phyloP scores from a whole-genome alignment of 1,139 yeast species.

The Blastobotrys aristatus region DNA sequence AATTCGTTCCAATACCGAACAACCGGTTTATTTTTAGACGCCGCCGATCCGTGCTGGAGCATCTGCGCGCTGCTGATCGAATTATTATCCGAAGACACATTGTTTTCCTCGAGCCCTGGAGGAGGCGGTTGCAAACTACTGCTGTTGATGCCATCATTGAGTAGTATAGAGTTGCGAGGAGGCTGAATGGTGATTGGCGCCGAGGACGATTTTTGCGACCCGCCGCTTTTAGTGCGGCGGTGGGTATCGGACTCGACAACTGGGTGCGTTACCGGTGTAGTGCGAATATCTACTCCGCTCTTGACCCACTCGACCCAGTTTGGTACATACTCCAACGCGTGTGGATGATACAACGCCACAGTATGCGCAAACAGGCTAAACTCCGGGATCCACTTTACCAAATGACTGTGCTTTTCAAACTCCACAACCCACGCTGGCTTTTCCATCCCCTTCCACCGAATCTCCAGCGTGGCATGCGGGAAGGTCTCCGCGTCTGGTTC shows the following conservation, averaged over 20 bases:
- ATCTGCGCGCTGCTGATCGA: slow-evolving; percentile 9
- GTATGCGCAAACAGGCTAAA: slow-evolving; percentile 36
- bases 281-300: slow-evolving; percentile 33
- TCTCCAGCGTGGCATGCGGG: slow-evolving; percentile 46
- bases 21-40: slow-evolving; percentile 30
- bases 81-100: slow-evolving; percentile 8
- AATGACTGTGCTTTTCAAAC: slow-evolving; percentile 34
- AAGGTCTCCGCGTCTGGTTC: slow-evolving; percentile 26
- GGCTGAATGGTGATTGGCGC: not conserved
- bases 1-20: slow-evolving; percentile 68
- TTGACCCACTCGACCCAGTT: slow-evolving; percentile 34
- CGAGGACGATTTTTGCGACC: not conserved
- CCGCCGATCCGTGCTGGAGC: not conserved
- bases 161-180: slow-evolving; percentile 10
- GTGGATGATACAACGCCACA: slow-evolving; percentile 29
- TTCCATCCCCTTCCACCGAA: slow-evolving; percentile 41
- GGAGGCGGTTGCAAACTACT: not conserved
- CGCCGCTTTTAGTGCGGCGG: not conserved
- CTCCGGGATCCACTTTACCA: slow-evolving; percentile 35
- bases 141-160: slow-evolving; percentile 8
- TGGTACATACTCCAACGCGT: slow-evolving; percentile 30
- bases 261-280: slow-evolving; percentile 1
- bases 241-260: not conserved
- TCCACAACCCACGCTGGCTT: slow-evolving; percentile 38
- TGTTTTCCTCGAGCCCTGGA: slow-evolving; percentile 7